These are phyloP conservation scores for Globisporangium cederbergense DNA, from an alignment of 352 stramenopile genomes.

Conservation along the genomic window DNA sequence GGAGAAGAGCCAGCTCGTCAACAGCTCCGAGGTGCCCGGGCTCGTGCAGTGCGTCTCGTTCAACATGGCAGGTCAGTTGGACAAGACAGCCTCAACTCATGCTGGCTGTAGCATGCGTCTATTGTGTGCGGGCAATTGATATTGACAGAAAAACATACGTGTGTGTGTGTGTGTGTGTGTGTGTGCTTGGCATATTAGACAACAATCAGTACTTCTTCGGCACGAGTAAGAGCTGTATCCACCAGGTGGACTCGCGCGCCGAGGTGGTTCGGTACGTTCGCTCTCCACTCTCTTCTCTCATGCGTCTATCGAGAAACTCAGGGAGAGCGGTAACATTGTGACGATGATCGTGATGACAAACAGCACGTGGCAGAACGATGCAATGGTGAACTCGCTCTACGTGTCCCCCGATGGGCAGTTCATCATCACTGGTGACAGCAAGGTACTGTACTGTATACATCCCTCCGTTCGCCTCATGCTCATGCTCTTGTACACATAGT, in stretches of 20 bases:
- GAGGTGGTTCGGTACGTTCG: conserved; percentile 28
- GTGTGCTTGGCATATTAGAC: conserved; percentile 34
- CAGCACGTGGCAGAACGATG: conserved; percentile 78
- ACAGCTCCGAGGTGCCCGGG: conserved; percentile 66
- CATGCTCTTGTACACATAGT: no score
- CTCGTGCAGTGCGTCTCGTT: conserved; percentile 85
- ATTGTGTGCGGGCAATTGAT: neutral
- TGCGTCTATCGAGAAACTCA: neutral
- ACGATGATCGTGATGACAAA: neutral
- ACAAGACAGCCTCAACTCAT: neutral
- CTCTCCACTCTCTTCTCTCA: no score
- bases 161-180: no score
- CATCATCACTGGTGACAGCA: conserved; percentile 81
- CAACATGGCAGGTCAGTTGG: conserved; percentile 55
- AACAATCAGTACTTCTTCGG: conserved; percentile 81
- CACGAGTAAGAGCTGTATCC: conserved; percentile 76
- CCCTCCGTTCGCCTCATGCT: neutral
- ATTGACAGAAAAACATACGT: neutral
- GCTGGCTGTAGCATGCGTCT: no score
- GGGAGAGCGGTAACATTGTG: neutral
- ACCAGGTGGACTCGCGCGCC: conserved; percentile 68
- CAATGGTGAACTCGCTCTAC: conserved; percentile 86
- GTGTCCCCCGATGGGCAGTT: conserved; percentile 72
- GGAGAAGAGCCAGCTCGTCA: conserved; percentile 63
- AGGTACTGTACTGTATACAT: conserved; percentile 41